Conservation (phyloP, 2,329 filamentous ascomycete species). For the Gnomoniopsis sp. region DNA sequence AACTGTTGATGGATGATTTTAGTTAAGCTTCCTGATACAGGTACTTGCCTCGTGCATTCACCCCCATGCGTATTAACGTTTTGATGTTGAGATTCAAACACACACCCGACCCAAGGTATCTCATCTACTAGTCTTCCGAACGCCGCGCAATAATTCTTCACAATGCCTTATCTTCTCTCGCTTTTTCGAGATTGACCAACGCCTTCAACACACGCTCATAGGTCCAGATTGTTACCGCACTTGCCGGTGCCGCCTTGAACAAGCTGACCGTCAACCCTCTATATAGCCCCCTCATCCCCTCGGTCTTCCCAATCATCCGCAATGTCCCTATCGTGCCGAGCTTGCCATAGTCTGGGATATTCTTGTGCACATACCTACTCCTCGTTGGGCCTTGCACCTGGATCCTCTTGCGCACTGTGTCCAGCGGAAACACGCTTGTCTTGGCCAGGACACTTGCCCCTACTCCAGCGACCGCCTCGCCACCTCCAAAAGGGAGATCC, state of each 20-base stretch:
- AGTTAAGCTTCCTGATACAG: no score
- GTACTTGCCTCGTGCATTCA: no score
- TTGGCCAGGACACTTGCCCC: slow-evolving; percentile 79
- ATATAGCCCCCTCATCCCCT: slow-evolving; percentile 80
- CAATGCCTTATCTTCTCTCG: slow-evolving; percentile 12
- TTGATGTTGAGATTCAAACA: background rate
- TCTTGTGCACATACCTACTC: slow-evolving; percentile 72
- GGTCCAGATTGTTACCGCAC: slow-evolving; percentile 91
- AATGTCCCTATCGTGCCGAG: slow-evolving; percentile 63
- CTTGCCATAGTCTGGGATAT: slow-evolving; percentile 78
- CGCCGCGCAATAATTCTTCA: background rate
- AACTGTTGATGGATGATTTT: no score
- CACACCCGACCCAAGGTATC: background rate
- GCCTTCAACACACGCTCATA: slow-evolving; percentile 73
- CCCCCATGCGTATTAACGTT: no score
- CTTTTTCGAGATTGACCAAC: slow-evolving; percentile 41
- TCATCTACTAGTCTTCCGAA: background rate
- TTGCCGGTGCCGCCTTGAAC: slow-evolving; percentile 90
- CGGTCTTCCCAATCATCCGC: slow-evolving; percentile 61
- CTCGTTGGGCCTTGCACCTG: slow-evolving; percentile 93
- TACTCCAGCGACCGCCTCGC: slow-evolving; percentile 80
- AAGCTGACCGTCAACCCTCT: slow-evolving; percentile 84
- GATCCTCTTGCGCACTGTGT: slow-evolving; percentile 86
- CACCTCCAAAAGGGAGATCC: slow-evolving; percentile 66
- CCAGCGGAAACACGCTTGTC: slow-evolving; percentile 86